These are phyloP conservation scores for Pythium angustatum DNA, from an alignment of 352 stramenopile genomes.

Conservation along the genomic window DNA sequence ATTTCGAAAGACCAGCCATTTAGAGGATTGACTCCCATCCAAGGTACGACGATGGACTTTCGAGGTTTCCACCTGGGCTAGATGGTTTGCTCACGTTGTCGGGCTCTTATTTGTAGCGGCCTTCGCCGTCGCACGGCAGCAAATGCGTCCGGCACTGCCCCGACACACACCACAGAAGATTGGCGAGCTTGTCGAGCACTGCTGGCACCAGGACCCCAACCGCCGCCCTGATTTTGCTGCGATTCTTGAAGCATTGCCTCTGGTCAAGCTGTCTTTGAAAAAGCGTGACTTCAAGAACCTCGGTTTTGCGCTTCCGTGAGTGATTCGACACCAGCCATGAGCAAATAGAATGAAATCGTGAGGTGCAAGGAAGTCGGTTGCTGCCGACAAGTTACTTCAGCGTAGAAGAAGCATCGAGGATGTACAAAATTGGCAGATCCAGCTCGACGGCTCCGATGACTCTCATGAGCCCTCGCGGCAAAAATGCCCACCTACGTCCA, in stretches of 20 bases:
- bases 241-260: conserved; percentile 74
- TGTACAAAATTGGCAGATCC: conserved; percentile 2
- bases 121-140: conserved; percentile 82
- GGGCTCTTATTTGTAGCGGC: conserved; percentile 45
- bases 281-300: conserved; percentile 88
- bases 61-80: neutral
- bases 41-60: conserved; percentile 41
- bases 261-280: conserved; percentile 81
- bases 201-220: conserved; percentile 81
- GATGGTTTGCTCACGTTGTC: conserved; percentile 4
- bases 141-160: conserved; percentile 82
- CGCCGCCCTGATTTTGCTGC: conserved; percentile 72
- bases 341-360: conserved; percentile 10
- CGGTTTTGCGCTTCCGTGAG: conserved; percentile 54
- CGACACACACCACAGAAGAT: conserved; percentile 84
- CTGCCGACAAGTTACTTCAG: neutral
- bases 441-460: conserved; percentile 7
- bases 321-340: neutral
- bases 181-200: conserved; percentile 78
- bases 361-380: neutral
- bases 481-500: conserved; percentile 11
- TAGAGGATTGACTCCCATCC: conserved; percentile 78
- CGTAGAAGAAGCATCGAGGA: neutral
- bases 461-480: neutral
- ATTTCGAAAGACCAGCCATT: conserved; percentile 86